Evolutionary conservation across 2,329 filamentous ascomycete species (phyloP), one percentile per base, ranked within the genome.

Genomic region (Neopestalotiopsis sp.): DNA sequence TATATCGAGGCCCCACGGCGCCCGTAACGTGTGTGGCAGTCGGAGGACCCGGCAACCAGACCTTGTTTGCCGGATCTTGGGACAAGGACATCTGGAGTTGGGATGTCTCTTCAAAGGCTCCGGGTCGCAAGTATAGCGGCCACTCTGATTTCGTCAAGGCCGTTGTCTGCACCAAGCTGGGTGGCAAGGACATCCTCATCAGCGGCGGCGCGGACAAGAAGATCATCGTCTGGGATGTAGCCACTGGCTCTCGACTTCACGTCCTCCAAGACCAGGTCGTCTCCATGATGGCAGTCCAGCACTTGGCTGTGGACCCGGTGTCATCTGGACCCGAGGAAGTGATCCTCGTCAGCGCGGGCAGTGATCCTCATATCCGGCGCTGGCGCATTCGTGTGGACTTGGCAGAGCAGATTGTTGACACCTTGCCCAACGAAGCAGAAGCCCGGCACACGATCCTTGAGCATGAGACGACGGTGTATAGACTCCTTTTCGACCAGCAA

Each of bases 131-230:
- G 71, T 94, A 91, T 73, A 87, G 87, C 69, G 94, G 94, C 4
- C 95, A 98, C 79, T 85, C 88, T 1, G 96, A 99, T 81, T 99
- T 99, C 77, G 92, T 99, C 75, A 98, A 98, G 81, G 86, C 92
- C 4, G 83, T 98, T 3, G 81, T 92, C 14, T 90, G 87, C 73
- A 84, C 88, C 13, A 87, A 82, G 30, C 76, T 97, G 5, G 83
- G 85, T 17, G 90, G 87, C 34, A 89, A 87, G 70, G 85, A 93
- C 69, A 76, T 87, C 56, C 85, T 96, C 49, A 86, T 95, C 74
- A 94, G 92, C 70, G 93, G 93, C 61, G 91, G 92, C 53, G 91
- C 92, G 7, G 93, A 95, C 80, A 90, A 91, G 75, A 92, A 93
- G 79, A 91, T 95, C 62, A 86, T 97, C 17, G 90, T 98, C 24